Percentiles rank a stretch among this genome's conserved stretches.
These are phyloP conservation scores for Sugiyamaella qingdaonensis DNA, from an alignment of 805 yeast species.

Conservation along the genomic window DNA sequence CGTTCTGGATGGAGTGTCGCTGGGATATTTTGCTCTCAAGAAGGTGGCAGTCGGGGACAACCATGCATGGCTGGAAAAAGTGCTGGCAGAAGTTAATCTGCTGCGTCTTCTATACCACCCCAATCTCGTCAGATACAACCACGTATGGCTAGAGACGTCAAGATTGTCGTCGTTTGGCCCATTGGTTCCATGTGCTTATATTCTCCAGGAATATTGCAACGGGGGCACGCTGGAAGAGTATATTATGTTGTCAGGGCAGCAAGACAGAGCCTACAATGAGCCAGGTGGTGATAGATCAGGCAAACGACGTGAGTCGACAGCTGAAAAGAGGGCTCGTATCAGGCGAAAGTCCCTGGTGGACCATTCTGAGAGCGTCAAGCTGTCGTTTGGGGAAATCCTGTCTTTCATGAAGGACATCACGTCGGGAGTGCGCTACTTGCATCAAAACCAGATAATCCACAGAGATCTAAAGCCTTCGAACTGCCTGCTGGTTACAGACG, in stretches of 20 bases:
- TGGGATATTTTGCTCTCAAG: conserved; percentile 81
- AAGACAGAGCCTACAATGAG: background rate
- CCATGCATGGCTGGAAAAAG: conserved; percentile 60
- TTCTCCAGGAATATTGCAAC: conserved; percentile 80
- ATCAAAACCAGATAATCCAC: conserved; percentile 72
- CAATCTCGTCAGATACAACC: conserved; percentile 78
- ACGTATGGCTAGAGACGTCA: conserved; percentile 84
- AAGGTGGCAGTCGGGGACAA: conserved; percentile 81
- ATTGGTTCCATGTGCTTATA: conserved; percentile 67
- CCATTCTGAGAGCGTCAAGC: conserved; percentile 28
- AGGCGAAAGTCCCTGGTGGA: conserved; percentile 11
- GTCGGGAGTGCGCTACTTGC: conserved; percentile 68
- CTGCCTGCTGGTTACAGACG: conserved; percentile 49
- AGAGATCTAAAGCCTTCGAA: conserved; percentile 88
- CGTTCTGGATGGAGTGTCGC: conserved; percentile 59
- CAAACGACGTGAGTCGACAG: background rate
- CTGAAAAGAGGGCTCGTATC: conserved; percentile 33
- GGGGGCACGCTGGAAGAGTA: conserved; percentile 84
- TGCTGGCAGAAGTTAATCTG: conserved; percentile 73
- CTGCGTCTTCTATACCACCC: conserved; percentile 47
- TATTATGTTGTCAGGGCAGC: conserved; percentile 27
- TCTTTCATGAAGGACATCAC: conserved; percentile 64
- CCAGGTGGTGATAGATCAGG: background rate
- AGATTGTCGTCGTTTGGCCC: conserved; percentile 50
- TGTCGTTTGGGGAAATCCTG: conserved; percentile 59